Conservation (phyloP, 1,284 basidiomycete genomes). For the Boletus holoroseus region DNA sequence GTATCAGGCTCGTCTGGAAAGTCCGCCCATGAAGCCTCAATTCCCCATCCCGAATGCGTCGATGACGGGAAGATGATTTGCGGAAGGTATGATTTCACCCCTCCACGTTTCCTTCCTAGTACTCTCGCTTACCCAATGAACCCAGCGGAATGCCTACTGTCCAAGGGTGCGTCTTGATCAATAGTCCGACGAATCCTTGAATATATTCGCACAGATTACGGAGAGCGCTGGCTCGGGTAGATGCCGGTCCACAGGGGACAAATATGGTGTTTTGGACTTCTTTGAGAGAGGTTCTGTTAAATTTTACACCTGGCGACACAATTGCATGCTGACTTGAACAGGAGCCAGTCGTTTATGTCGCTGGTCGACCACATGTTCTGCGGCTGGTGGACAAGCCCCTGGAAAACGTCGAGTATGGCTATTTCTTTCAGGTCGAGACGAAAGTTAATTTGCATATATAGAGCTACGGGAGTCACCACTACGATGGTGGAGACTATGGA, state of each 20-base stretch:
- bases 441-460: conserved; percentile 29
- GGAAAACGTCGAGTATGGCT: conserved; percentile 84
- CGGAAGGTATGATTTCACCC: conserved; percentile 56
- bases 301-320: not conserved
- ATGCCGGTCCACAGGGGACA: conserved; percentile 67
- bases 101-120: not conserved
- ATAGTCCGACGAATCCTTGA: not conserved
- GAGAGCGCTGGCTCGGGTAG: conserved; percentile 75
- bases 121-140: conserved; percentile 10
- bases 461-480: conserved; percentile 92
- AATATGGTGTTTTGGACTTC: conserved; percentile 88
- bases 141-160: conserved; percentile 83
- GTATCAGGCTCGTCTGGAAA: conserved; percentile 36
- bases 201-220: conserved; percentile 56
- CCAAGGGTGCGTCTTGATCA: conserved; percentile 55
- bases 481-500: conserved; percentile 94
- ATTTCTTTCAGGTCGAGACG: not conserved
- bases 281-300: conserved; percentile 65
- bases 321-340: conserved; percentile 31
- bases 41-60: conserved; percentile 34
- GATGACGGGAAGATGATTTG: conserved; percentile 68
- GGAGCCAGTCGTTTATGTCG: conserved; percentile 93
- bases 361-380: conserved; percentile 88
- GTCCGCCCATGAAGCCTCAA: conserved; percentile 31
- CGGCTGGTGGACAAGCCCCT: conserved; percentile 86